A percentile compares a stretch with the other conserved stretches of the same genome.
These are phyloP conservation scores for Tetraselmis chui DNA, from an alignment of 139 green algal species.

Conservation along the genomic window DNA sequence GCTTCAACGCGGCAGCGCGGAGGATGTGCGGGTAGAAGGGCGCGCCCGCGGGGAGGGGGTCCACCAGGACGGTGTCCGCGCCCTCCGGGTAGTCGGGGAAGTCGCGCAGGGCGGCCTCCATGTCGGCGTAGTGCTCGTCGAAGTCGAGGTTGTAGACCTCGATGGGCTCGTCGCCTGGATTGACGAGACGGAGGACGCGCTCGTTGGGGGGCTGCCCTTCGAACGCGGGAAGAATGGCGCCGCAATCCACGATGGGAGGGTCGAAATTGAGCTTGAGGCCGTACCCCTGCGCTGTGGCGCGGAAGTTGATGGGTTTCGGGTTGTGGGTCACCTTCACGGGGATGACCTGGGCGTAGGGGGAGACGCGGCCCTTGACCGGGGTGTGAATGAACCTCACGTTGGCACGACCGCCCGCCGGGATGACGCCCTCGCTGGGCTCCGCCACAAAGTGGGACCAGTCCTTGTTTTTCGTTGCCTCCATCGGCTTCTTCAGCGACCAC, in stretches of 20 bases:
- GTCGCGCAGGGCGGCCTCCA: constrained; percentile 51
- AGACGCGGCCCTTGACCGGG: constrained; percentile 2
- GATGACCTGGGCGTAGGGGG: constrained; percentile 31
- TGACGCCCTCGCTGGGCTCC: constrained; percentile 35
- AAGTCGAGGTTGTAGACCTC: constrained; percentile 68
- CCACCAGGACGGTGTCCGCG: constrained; percentile 28
- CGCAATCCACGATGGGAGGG: constrained; percentile 44
- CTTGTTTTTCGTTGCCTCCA: constrained; percentile 44
- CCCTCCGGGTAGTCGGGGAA: constrained; percentile 6
- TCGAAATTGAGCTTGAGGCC: constrained; percentile 38
- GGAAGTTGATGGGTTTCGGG: constrained; percentile 28
- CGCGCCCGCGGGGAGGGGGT: constrained; percentile 37
- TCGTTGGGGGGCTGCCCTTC: constrained; percentile 38
- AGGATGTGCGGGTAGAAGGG: constrained; percentile 46
- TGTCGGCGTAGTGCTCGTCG: constrained; percentile 53
- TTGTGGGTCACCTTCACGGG: constrained; percentile 60
- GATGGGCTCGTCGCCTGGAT: constrained; percentile 42
- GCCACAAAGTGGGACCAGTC: constrained; percentile 61
- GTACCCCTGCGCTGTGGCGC: constrained; percentile 31
- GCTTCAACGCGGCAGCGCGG: neutral
- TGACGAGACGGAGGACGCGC: constrained; percentile 37
- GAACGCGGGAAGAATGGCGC: constrained; percentile 51
- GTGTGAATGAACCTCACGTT: constrained; percentile 38
- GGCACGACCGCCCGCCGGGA: constrained; percentile 40
- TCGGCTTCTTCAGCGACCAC: constrained; percentile 55